Conservation (phyloP, 192 early-diverging fungal genomes). For the Coemansia javaensis region DNA sequence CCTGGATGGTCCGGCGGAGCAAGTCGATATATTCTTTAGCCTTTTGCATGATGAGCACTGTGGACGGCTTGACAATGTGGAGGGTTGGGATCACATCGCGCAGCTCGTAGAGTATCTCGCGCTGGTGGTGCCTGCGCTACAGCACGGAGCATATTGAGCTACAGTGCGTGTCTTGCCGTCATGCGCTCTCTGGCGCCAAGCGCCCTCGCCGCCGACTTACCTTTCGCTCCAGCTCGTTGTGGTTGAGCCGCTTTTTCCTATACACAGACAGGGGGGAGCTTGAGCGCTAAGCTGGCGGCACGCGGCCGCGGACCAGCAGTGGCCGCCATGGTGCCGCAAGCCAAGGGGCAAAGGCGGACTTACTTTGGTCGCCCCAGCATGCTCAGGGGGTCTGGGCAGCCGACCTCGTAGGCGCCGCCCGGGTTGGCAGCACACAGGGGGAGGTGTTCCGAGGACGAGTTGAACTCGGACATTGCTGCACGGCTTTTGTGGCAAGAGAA, state of each 20-base stretch:
- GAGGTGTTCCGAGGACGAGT: slow-evolving; percentile 12
- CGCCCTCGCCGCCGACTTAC: slow-evolving; percentile 19
- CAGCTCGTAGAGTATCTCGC: slow-evolving; percentile 50
- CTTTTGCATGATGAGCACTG: slow-evolving; percentile 54
- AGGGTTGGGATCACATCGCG: slow-evolving; percentile 50
- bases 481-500: not conserved
- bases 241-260: slow-evolving; percentile 51
- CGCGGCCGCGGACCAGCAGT: not conserved
- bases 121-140: slow-evolving; percentile 52
- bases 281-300: too few species aligned
- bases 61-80: slow-evolving; percentile 48
- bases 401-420: slow-evolving; percentile 1
- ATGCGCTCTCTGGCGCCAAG: not conserved
- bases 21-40: slow-evolving; percentile 51
- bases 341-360: too few species aligned
- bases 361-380: slow-evolving; percentile 25
- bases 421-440: slow-evolving; percentile 14
- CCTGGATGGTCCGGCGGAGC: slow-evolving; percentile 40
- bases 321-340: too few species aligned
- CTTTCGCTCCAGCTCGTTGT: slow-evolving; percentile 53
- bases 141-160: not conserved
- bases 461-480: slow-evolving; percentile 21
- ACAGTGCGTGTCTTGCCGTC: not conserved
- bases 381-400: not conserved
- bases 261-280: not conserved